Conservation (phyloP, 2,329 filamentous ascomycete species). For the Penicillium paneum region DNA sequence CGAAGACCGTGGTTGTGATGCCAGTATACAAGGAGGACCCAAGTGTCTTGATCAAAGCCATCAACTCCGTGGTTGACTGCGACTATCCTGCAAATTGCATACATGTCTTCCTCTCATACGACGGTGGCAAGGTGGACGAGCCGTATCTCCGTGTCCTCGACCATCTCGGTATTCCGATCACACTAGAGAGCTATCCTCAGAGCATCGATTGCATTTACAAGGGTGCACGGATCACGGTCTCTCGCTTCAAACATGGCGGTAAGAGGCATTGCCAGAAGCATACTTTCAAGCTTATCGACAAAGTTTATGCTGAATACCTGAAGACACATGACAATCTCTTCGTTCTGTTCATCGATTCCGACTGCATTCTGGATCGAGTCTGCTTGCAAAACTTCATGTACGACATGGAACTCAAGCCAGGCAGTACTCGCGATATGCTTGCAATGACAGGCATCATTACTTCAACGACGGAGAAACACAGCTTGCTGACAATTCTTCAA, state of each 20-base stretch:
- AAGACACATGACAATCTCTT: conserved; percentile 88
- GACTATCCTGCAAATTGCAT: conserved; percentile 91
- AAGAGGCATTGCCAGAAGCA: conserved; percentile 92
- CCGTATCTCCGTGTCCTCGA: conserved; percentile 83
- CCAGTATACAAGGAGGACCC: conserved; percentile 93
- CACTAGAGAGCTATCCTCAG: conserved; percentile 71
- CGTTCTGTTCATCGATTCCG: conserved; percentile 94
- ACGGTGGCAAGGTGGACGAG: conserved; percentile 84
- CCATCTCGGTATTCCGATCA: conserved; percentile 73
- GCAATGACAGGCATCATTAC: conserved; percentile 98
- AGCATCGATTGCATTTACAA: conserved; percentile 89
- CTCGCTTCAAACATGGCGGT: conserved; percentile 86
- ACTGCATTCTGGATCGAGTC: conserved; percentile 86
- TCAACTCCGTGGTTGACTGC: conserved; percentile 89
- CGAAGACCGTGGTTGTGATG: conserved; percentile 95
- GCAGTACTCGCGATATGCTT: conserved; percentile 86
- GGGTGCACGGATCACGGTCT: conserved; percentile 80
- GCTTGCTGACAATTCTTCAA: conserved; percentile 85
- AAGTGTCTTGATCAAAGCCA: conserved; percentile 75
- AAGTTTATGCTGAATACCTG: conserved; percentile 82
- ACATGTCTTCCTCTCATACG: conserved; percentile 93
- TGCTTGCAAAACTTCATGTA: conserved; percentile 98
- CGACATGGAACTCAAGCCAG: conserved; percentile 96
- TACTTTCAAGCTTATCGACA: conserved; percentile 90
- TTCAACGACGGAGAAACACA: conserved; percentile 83